These are phyloP conservation scores for Iberis amara DNA, from an alignment of 441 rosid genomes.

Conservation along the genomic window DNA sequence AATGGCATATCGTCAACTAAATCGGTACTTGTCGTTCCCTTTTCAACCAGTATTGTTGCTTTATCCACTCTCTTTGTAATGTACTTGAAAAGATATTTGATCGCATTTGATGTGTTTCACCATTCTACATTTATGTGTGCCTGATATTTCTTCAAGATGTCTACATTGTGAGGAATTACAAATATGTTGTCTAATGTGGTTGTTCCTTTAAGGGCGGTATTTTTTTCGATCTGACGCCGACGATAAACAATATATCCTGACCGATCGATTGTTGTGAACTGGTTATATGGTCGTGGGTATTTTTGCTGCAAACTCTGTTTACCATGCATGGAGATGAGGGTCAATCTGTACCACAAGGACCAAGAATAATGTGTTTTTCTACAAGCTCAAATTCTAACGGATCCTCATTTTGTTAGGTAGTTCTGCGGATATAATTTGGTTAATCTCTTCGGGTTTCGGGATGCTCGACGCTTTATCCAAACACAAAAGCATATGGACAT, in stretches of 20 bases:
- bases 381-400: background rate
- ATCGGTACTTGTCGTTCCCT: background rate
- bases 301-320: background rate
- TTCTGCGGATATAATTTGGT: background rate
- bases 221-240: background rate
- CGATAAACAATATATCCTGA: background rate
- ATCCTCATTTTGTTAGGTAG: background rate
- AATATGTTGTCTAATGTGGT: background rate
- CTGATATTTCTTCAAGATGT: background rate
- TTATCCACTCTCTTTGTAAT: conserved; percentile 10
- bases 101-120: background rate
- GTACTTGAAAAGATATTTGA: background rate
- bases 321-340: background rate
- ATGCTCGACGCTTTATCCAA: background rate
- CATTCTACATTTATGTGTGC: background rate
- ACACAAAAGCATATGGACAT: background rate
- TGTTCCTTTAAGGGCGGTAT: background rate
- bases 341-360: background rate
- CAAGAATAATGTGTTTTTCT: conserved; percentile 1
- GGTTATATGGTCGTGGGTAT: background rate
- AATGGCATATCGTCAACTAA: too few relatives aligned
- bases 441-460: background rate
- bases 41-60: background rate
- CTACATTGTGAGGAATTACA: background rate
- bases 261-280: background rate